phyloP scores from a whole-genome alignment of 306 rosid species.

The Pterocarpus santalinus region DNA sequence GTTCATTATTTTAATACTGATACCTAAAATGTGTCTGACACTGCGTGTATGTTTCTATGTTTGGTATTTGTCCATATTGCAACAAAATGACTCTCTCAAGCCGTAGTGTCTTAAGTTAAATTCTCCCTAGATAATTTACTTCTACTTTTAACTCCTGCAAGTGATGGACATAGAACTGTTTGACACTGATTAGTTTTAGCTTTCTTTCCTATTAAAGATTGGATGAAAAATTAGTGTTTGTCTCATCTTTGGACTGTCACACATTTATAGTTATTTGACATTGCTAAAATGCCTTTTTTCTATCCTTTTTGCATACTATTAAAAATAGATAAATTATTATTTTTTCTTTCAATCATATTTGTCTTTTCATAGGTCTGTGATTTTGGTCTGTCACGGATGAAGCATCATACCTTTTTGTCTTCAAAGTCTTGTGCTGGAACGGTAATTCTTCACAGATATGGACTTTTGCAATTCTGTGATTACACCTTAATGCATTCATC shows the following conservation, averaged over 20 bases:
- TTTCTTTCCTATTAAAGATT: background rate
- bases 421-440: constrained; percentile 99
- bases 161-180: constrained; percentile 12
- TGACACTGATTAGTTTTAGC: constrained; percentile 8
- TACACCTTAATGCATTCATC: constrained; percentile 31
- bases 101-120: background rate
- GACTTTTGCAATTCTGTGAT: constrained; percentile 31
- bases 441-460: constrained; percentile 61
- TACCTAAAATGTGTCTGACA: constrained; percentile 4
- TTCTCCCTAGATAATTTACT: constrained; percentile 10
- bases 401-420: constrained; percentile 93
- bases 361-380: constrained; percentile 79
- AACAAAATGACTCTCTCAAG: background rate
- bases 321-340: constrained; percentile 3
- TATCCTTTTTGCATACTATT: constrained; percentile 35
- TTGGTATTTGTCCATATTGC: background rate
- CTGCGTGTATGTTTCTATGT: background rate
- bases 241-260: constrained; percentile 12
- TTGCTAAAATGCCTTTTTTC: constrained; percentile 2
- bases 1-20: constrained; percentile 22
- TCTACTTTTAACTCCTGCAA: constrained; percentile 25
- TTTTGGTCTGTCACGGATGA: constrained; percentile 94
- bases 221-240: background rate
- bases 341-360: constrained; percentile 35
- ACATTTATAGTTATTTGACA: constrained; percentile 16